Evolutionary conservation across 768 basidiomycete genomes (phyloP).

Genomic region (Collybia sp.): DNA sequence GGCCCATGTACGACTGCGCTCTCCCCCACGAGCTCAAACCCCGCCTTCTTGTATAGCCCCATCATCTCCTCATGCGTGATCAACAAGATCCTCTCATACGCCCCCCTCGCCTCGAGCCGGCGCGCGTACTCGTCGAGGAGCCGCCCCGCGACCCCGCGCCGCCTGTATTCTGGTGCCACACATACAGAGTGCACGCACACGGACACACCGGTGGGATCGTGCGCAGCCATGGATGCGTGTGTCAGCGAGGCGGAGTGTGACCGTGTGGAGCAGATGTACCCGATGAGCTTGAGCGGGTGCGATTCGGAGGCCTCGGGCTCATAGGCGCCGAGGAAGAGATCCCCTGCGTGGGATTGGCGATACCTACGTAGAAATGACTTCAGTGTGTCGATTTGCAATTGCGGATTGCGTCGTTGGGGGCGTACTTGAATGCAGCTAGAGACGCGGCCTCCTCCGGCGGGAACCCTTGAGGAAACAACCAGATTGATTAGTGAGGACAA

Average conservation of each 20-base stretch:
- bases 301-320: conserved; percentile 13
- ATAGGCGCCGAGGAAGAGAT: conserved; percentile 67
- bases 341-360: conserved; percentile 52
- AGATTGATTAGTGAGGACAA: no score
- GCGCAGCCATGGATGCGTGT: conserved; percentile 65
- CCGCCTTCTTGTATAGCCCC: conserved; percentile 53
- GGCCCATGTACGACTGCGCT: conserved; percentile 59
- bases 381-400: no score
- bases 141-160: conserved; percentile 43
- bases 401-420: no score
- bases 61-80: conserved; percentile 59
- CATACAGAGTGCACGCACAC: conserved; percentile 75
- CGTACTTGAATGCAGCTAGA: no score
- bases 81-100: conserved; percentile 46
- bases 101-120: conserved; percentile 31
- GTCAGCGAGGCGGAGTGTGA: conserved; percentile 48
- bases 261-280: conserved; percentile 64
- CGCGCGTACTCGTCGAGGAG: conserved; percentile 57
- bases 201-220: conserved; percentile 43
- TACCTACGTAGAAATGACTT: no score
- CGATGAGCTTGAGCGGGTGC: conserved; percentile 51
- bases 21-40: conserved; percentile 54
- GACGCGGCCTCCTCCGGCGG: not conserved
- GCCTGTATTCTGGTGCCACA: conserved; percentile 34
- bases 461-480: not conserved